Evolutionary conservation across 2,329 filamentous ascomycete species (phyloP).

Genomic region (Diaporthe helianthi): DNA sequence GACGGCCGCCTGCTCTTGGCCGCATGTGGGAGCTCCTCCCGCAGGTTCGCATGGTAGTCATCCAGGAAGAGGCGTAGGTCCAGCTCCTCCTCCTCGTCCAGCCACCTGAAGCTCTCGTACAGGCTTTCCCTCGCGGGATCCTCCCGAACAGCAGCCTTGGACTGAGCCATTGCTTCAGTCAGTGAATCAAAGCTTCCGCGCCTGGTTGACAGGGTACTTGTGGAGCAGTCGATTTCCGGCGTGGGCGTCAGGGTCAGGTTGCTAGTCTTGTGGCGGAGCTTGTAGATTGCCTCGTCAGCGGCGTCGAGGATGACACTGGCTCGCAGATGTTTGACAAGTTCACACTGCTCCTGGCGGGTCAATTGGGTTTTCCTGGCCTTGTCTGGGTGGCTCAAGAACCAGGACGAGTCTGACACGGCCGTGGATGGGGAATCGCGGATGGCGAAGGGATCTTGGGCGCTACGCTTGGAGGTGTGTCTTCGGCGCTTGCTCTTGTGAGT

Average conservation of each 20-base stretch:
- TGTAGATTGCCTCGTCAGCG: conserved; percentile 64
- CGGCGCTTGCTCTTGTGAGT: conserved; percentile 41
- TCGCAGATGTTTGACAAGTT: conserved; percentile 61
- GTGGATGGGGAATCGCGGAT: conserved; percentile 47
- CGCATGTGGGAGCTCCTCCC: conserved; percentile 55
- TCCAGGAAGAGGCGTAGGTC: conserved; percentile 72
- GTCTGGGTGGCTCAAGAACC: conserved; percentile 74
- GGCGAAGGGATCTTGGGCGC: conserved; percentile 42
- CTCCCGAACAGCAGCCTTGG: conserved; percentile 32
- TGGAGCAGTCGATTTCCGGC: conserved; percentile 42
- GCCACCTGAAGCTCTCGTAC: conserved; percentile 74
- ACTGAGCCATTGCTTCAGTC: conserved; percentile 32
- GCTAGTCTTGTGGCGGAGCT: conserved; percentile 50
- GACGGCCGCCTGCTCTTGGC: conserved; percentile 61
- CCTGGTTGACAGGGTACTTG: conserved; percentile 41
- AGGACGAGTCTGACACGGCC: conserved; percentile 64
- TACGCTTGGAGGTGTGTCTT: conserved; percentile 41
- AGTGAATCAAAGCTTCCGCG: conserved; percentile 43
- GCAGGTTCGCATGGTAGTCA: conserved; percentile 72
- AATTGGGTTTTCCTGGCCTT: conserved; percentile 76
- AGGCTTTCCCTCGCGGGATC: conserved; percentile 58
- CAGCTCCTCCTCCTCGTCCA: conserved; percentile 75
- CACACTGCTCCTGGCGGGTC: conserved; percentile 72
- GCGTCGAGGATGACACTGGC: conserved; percentile 45
- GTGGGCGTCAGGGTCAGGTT: conserved; percentile 40